These are phyloP conservation scores for Tarenaya hassleriana DNA, from an alignment of 345 rosid species.

Conservation along the genomic window DNA sequence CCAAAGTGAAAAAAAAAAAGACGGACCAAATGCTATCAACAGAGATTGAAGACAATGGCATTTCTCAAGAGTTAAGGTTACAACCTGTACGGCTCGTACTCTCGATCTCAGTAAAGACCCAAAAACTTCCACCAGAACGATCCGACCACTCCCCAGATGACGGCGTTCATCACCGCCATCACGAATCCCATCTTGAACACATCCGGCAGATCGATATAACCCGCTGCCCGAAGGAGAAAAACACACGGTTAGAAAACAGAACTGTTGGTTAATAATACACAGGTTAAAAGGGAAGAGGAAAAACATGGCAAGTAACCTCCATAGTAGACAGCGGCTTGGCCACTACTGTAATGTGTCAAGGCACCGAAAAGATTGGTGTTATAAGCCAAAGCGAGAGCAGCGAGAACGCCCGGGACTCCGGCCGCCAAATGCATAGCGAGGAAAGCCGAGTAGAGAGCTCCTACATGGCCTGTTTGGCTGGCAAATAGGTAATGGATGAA, in stretches of 20 bases:
- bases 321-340: conserved; percentile 90
- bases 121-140: conserved; percentile 90
- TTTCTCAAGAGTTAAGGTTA: no score
- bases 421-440: conserved; percentile 93
- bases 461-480: conserved; percentile 92
- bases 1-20: no score
- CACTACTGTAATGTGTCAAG: conserved; percentile 85
- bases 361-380: conserved; percentile 89
- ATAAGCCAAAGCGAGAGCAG: conserved; percentile 80
- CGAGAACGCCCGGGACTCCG: conserved; percentile 67
- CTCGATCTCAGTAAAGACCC: conserved; percentile 47
- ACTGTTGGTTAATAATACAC: not conserved
- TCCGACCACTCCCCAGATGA: conserved; percentile 79
- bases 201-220: conserved; percentile 75
- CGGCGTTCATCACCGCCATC: conserved; percentile 62
- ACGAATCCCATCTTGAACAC: conserved; percentile 74
- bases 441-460: conserved; percentile 83
- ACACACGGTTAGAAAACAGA: not conserved
- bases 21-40: no score
- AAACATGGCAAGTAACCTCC: conserved; percentile 50
- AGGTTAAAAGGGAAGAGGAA: not conserved
- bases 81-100: no score
- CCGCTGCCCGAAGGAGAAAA: conserved; percentile 48
- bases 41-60: no score
- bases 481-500: conserved; percentile 85